These are phyloP conservation scores for Clarireedia paspali DNA, from an alignment of 2,329 filamentous ascomycete species.

Conservation along the genomic window DNA sequence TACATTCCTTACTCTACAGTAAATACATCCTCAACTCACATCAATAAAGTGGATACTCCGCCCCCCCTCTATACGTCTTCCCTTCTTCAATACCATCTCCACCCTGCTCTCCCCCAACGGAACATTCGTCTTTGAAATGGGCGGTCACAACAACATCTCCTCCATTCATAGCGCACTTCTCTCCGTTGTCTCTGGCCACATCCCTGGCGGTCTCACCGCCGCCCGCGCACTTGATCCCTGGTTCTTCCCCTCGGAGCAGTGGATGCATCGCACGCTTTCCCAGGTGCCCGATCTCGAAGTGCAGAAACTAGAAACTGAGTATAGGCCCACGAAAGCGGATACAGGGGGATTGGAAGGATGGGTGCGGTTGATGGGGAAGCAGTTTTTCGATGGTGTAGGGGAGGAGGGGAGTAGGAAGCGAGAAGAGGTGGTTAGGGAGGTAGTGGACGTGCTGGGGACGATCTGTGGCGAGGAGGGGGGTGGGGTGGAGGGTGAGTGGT, in stretches of 20 bases:
- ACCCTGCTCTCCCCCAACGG: constrained; percentile 47
- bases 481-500: constrained; percentile 42
- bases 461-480: constrained; percentile 51
- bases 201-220: constrained; percentile 33
- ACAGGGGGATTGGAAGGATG: constrained; percentile 56
- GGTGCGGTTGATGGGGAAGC: constrained; percentile 55
- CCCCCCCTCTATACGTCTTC: constrained; percentile 30
- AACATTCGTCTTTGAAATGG: constrained; percentile 61
- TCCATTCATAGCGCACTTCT: constrained; percentile 53
- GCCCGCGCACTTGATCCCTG: constrained; percentile 51
- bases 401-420: constrained; percentile 31
- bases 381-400: constrained; percentile 46
- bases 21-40: background rate
- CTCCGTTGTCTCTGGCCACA: background rate
- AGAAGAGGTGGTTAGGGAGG: constrained; percentile 46
- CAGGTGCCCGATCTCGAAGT: constrained; percentile 31
- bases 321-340: constrained; percentile 53
- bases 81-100: constrained; percentile 47
- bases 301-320: constrained; percentile 52
- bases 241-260: constrained; percentile 63
- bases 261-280: constrained; percentile 40
- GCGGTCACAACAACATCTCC: constrained; percentile 59
- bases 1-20: background rate
- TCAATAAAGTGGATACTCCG: constrained; percentile 49
- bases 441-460: constrained; percentile 44